Conservation (phyloP, 2,329 filamentous ascomycete genomes). For the Aspergillus niger region DNA sequence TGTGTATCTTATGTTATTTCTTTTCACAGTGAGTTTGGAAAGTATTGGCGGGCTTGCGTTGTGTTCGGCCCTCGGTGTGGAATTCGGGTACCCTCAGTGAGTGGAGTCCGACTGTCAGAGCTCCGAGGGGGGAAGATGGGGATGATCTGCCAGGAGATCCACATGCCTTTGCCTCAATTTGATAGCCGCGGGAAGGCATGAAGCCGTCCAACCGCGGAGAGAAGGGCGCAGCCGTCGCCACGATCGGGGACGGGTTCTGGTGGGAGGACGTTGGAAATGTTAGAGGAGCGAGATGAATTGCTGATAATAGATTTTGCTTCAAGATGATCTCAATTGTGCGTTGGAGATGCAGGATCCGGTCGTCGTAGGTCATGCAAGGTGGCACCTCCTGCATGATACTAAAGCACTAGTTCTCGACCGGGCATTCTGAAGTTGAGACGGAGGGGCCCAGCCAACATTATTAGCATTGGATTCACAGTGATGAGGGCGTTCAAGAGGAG, state of each 20-base stretch:
- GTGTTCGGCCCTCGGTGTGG: background rate
- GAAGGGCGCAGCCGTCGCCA: background rate
- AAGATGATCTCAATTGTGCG: background rate
- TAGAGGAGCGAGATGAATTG: too few relatives aligned
- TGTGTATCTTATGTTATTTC: too few relatives aligned
- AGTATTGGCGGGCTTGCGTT: background rate
- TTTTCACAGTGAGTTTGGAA: too few relatives aligned
- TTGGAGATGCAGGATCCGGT: background rate
- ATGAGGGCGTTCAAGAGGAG: background rate
- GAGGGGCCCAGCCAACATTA: too few relatives aligned
- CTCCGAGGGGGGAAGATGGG: background rate
- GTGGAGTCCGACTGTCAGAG: slow-evolving; percentile 1
- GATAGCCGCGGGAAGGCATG: slow-evolving; percentile 12
- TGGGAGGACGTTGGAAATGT: too few relatives aligned
- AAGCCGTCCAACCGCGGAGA: slow-evolving; percentile 16
- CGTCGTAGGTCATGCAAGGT: background rate
- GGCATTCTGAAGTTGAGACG: background rate
- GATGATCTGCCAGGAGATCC: slow-evolving; percentile 9
- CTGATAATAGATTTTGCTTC: too few relatives aligned
- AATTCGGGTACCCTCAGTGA: background rate
- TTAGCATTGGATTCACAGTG: background rate
- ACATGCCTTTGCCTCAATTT: background rate
- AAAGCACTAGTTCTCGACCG: slow-evolving; percentile 1
- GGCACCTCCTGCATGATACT: background rate
- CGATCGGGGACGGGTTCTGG: background rate